phyloP scores from a whole-genome alignment of 768 basidiomycete genomes.

The Termitomyces sp. region DNA sequence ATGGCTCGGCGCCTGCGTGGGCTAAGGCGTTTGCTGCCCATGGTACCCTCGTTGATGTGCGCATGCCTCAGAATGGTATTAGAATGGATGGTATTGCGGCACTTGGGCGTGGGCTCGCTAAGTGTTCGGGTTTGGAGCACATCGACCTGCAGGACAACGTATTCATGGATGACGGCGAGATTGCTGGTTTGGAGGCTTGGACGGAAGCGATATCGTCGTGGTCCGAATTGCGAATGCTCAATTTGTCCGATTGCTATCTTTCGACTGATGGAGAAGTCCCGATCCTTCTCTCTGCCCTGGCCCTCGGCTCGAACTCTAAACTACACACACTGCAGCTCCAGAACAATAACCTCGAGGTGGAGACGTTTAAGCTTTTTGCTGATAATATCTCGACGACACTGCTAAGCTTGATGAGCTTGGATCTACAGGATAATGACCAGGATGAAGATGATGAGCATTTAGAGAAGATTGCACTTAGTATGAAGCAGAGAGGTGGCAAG shows the following conservation, averaged over 20 bases:
- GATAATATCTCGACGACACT: conserved; percentile 58
- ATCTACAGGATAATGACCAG: conserved; percentile 88
- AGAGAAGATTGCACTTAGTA: conserved; percentile 43
- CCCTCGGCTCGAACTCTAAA: conserved; percentile 65
- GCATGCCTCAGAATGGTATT: conserved; percentile 98
- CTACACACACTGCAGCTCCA: conserved; percentile 78
- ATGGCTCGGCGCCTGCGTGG: conserved; percentile 80
- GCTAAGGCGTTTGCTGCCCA: conserved; percentile 86
- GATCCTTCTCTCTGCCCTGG: conserved; percentile 53
- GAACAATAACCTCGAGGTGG: conserved; percentile 83
- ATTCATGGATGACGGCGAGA: conserved; percentile 58
- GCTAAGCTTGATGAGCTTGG: conserved; percentile 56
- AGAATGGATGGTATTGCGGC: conserved; percentile 84
- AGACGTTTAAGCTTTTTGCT: conserved; percentile 64
- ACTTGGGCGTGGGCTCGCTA: conserved; percentile 69
- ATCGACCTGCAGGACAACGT: conserved; percentile 95
- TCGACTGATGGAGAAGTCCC: conserved; percentile 79
- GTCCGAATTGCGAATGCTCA: conserved; percentile 69
- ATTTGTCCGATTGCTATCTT: conserved; percentile 90
- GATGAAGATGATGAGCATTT: conserved; percentile 71
- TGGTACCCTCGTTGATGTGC: conserved; percentile 73
- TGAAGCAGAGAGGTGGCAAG: conserved; percentile 65
- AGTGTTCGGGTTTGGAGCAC: conserved; percentile 59
- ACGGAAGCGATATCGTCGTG: conserved; percentile 64
- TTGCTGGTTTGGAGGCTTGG: conserved; percentile 48